Conservation (phyloP, 1,284 basidiomycete genomes). For the Leccinum pallidistipes region DNA sequence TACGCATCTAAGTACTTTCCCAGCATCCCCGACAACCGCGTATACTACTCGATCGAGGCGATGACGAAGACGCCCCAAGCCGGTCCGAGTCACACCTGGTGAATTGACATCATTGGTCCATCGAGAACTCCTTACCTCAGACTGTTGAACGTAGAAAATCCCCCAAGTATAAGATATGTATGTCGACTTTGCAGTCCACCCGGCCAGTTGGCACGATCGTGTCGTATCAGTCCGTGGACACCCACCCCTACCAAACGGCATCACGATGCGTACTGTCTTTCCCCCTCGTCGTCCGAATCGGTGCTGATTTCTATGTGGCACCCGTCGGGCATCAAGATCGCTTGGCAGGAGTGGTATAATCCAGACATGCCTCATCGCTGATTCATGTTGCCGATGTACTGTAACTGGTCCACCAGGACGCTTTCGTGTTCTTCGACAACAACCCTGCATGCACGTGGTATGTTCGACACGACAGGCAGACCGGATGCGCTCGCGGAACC, state of each 20-base stretch:
- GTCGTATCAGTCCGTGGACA: constrained; percentile 31
- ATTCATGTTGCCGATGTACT: constrained; percentile 52
- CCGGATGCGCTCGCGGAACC: no score
- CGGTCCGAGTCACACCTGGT: no score
- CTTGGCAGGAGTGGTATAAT: constrained; percentile 74
- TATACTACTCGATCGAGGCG: no score
- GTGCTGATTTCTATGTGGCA: constrained; percentile 55
- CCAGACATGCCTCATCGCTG: constrained; percentile 80
- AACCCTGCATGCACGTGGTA: constrained; percentile 16
- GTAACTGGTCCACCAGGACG: constrained; percentile 1
- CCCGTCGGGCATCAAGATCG: constrained; percentile 60
- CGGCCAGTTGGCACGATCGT: no score
- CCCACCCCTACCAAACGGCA: constrained; percentile 42
- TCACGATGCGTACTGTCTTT: constrained; percentile 46
- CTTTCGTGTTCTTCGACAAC: constrained; percentile 24
- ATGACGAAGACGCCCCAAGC: no score
- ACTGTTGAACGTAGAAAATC: no score
- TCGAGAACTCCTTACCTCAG: no score
- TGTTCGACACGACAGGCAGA: background rate
- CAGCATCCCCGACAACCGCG: no score
- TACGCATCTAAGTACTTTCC: no score
- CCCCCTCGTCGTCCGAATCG: constrained; percentile 34
- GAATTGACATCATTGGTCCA: no score
- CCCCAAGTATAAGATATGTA: no score
- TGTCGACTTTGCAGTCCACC: no score